These are phyloP conservation scores for Euptelea pleiosperma DNA, from an alignment of 164 flowering plant genomes.

Conservation along the genomic window DNA sequence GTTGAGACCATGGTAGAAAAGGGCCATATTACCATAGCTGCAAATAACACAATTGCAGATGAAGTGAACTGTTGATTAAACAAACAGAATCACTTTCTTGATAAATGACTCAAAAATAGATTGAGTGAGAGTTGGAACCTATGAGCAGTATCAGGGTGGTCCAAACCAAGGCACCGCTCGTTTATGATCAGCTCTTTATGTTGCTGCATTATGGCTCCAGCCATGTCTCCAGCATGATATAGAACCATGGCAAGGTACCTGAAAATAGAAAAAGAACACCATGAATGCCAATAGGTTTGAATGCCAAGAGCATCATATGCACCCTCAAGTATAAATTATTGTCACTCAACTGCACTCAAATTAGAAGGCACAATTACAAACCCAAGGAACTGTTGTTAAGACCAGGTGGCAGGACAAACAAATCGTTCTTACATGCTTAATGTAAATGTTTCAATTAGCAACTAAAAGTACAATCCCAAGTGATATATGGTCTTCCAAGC, in stretches of 20 bases:
- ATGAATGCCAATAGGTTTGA: neutral
- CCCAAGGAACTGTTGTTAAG: too few relatives aligned
- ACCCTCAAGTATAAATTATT: too few relatives aligned
- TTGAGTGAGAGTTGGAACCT: constrained; percentile 38
- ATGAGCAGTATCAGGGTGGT: constrained; percentile 99
- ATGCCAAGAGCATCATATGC: too few relatives aligned
- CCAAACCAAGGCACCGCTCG: constrained; percentile 94
- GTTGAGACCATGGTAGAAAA: constrained; percentile 96
- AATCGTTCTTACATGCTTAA: too few relatives aligned
- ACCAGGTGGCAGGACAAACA: too few relatives aligned
- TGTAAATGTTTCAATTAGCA: too few relatives aligned
- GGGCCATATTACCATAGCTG: constrained; percentile 99
- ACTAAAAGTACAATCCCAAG: too few relatives aligned
- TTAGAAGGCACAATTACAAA: too few relatives aligned
- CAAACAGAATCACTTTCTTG: neutral
- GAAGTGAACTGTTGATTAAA: constrained; percentile 1
- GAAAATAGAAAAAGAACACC: constrained; percentile 14
- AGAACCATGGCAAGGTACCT: constrained; percentile 99
- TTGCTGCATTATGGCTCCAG: constrained; percentile 97
- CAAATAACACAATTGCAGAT: constrained; percentile 22
- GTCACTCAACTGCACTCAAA: too few relatives aligned
- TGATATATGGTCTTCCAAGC: too few relatives aligned
- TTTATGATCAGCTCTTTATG: constrained; percentile 97
- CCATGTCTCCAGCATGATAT: constrained; percentile 99
- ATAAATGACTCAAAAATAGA: too few relatives aligned